A percentile compares a stretch with the other conserved stretches of the same genome.
These are phyloP conservation scores for Aspergillus steynii DNA, from an alignment of 495 filamentous ascomycete genomes.

Conservation along the genomic window DNA sequence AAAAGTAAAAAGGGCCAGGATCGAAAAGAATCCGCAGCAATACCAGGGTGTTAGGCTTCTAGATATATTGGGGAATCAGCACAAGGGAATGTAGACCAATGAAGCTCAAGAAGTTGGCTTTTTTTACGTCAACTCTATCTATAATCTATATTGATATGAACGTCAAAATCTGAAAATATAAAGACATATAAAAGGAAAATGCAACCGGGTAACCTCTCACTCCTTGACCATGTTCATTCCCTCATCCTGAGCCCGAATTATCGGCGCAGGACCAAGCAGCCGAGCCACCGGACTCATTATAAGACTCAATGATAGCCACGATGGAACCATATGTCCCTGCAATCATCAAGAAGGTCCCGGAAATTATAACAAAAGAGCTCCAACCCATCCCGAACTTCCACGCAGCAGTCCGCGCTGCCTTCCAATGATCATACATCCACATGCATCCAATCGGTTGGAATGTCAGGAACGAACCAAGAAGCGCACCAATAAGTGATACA, in stretches of 20 bases:
- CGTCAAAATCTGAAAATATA: too few relatives aligned
- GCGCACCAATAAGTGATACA: constrained; percentile 53
- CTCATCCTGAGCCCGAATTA: constrained; percentile 15
- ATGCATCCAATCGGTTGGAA: constrained; percentile 33
- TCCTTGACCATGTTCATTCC: too few relatives aligned
- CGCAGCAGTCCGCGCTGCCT: background rate
- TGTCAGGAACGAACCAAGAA: constrained; percentile 42
- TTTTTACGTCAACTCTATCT: too few relatives aligned
- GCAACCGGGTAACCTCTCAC: too few relatives aligned
- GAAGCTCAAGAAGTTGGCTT: too few relatives aligned
- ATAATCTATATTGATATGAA: too few relatives aligned
- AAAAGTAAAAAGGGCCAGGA: too few relatives aligned
- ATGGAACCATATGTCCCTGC: constrained; percentile 54
- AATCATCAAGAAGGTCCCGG: constrained; percentile 48
- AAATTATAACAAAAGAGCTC: constrained; percentile 16
- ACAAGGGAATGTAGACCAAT: too few relatives aligned
- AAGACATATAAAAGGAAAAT: too few relatives aligned
- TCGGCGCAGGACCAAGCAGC: constrained; percentile 20
- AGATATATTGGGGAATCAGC: too few relatives aligned
- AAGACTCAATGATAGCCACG: constrained; percentile 48
- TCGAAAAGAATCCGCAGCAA: too few relatives aligned
- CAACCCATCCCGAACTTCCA: constrained; percentile 15
- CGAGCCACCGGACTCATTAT: constrained; percentile 15
- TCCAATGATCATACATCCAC: constrained; percentile 42
- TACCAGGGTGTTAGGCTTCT: too few relatives aligned